phyloP scores from a whole-genome alignment of 1,284 basidiomycete species.

The Trametes versicolor region DNA sequence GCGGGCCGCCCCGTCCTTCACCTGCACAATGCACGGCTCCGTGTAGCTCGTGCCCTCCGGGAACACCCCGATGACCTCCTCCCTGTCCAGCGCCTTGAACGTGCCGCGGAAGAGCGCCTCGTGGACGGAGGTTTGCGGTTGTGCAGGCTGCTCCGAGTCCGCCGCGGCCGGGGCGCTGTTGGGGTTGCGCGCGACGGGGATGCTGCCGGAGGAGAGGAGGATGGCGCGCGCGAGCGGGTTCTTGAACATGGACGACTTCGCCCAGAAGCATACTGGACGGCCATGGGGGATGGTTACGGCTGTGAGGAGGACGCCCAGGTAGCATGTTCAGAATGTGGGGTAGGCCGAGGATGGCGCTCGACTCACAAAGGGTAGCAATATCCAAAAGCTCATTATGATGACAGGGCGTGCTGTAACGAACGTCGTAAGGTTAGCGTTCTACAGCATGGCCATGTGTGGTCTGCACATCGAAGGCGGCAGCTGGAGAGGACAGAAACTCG shows the following conservation, averaged over 20 bases:
- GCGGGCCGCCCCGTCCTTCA: constrained; percentile 97
- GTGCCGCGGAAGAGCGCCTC: constrained; percentile 85
- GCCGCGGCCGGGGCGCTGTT: constrained; percentile 49
- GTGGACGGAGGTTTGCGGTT: constrained; percentile 83
- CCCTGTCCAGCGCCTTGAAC: constrained; percentile 84
- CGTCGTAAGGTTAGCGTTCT: constrained; percentile 1
- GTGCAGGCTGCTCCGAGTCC: constrained; percentile 26
- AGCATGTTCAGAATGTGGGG: constrained; percentile 22
- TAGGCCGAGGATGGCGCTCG: constrained; percentile 9
- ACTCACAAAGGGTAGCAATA: constrained; percentile 81
- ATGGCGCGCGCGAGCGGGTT: constrained; percentile 80
- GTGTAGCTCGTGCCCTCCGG: constrained; percentile 94
- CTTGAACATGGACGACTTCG: constrained; percentile 84
- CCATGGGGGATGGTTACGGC: constrained; percentile 81
- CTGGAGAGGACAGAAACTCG: not conserved
- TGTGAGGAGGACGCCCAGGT: constrained; percentile 40
- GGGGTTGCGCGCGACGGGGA: constrained; percentile 93
- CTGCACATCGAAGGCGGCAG: not conserved
- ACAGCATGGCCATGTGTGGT: not conserved
- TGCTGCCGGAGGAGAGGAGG: constrained; percentile 89
- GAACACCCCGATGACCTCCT: constrained; percentile 91
- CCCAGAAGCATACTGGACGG: constrained; percentile 93
- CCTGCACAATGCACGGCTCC: constrained; percentile 88
- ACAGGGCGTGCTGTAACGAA: constrained; percentile 70
- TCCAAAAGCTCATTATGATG: constrained; percentile 95